Evolutionary conservation across 1,284 basidiomycete genomes (phyloP), one percentile per base, ranked within the genome.

Genomic region (Microbotryum scabiosae): DNA sequence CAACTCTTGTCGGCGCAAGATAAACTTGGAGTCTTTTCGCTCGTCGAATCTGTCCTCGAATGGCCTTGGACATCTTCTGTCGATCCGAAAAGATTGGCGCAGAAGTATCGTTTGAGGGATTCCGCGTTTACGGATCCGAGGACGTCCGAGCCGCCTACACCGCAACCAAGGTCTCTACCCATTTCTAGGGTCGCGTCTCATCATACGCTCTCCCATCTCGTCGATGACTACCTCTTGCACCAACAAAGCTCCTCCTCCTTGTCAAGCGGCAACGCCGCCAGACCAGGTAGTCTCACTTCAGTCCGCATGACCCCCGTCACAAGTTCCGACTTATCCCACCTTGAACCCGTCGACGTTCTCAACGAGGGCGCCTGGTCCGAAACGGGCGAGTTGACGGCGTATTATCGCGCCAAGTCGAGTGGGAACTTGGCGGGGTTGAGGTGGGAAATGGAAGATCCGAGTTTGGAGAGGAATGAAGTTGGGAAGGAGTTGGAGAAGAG

Each of bases 1-100:
- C 45, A 36, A 41, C 26, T 55, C 26, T 30, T 55, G 18, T 36
- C 54, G 16, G 23, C 54, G 12, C 54, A 55, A 55, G 54, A 55
- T 25, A 9, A 43, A 16, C 45, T 25, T 2, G 54, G 54, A 5
- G 54, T 55, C 9, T 55, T 55, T 30, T 36, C 21, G 18, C 32
- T 43, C 18, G 36, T 36, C 26, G 54, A 55, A 44, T 43, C 25
- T 18, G 21, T 26, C 7, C 32, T 55, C 54, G 54, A 55, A 55
- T 55, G 54, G 54, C 25, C 54, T 7, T 55, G 54, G 54, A 46
- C 54, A 26, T n/a, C 51, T 12, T 25, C 51, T 25, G 8, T 32
- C 36, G 36, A 41, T 1, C 16, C 36, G 14, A 41, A 41, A 41
- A 10, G 36, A 41, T 6, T 12, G 4, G 10, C 36, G 36, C 36